Percentiles rank a stretch among this genome's conserved stretches.
Conservation (phyloP, 441 rosid species). For the Erodium trifolium region DNA sequence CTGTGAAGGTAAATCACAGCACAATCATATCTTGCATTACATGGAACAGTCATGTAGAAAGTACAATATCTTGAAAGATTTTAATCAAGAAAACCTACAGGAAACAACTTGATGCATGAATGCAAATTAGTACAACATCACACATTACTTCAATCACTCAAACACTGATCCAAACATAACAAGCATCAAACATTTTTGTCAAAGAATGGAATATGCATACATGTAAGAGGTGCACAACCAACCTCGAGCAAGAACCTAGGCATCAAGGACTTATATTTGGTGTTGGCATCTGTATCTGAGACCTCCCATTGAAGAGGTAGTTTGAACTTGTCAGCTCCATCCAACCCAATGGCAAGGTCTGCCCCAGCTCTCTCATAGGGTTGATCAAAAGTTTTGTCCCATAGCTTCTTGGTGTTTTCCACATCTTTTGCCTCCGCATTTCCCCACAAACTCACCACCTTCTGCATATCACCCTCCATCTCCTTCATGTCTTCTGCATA, state of each 20-base stretch:
- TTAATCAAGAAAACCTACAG: neutral
- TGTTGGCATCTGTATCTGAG: conserved; percentile 56
- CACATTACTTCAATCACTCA: too few species aligned
- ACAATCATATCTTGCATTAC: neutral
- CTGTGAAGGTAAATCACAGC: conserved; percentile 24
- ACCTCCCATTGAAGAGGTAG: conserved; percentile 53
- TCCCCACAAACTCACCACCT: conserved; percentile 42
- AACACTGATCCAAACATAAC: too few species aligned
- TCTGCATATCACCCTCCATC: conserved; percentile 34
- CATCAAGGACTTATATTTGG: conserved; percentile 55
- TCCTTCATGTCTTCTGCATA: conserved; percentile 65
- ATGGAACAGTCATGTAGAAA: too few species aligned
- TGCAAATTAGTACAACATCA: too few species aligned
- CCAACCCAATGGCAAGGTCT: conserved; percentile 21
- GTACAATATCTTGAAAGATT: neutral
- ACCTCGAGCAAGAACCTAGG: conserved; percentile 80
- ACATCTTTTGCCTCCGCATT: conserved; percentile 37
- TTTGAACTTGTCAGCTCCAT: neutral
- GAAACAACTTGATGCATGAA: neutral
- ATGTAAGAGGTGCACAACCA: neutral
- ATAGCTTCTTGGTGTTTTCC: conserved; percentile 44
- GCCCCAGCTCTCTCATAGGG: conserved; percentile 86
- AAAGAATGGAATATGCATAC: too few species aligned
- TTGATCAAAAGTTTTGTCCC: conserved; percentile 60
- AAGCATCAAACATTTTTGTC: too few species aligned